These are phyloP conservation scores for Leccinum pachyderme DNA, from an alignment of 1,284 basidiomycete genomes.

Conservation along the genomic window DNA sequence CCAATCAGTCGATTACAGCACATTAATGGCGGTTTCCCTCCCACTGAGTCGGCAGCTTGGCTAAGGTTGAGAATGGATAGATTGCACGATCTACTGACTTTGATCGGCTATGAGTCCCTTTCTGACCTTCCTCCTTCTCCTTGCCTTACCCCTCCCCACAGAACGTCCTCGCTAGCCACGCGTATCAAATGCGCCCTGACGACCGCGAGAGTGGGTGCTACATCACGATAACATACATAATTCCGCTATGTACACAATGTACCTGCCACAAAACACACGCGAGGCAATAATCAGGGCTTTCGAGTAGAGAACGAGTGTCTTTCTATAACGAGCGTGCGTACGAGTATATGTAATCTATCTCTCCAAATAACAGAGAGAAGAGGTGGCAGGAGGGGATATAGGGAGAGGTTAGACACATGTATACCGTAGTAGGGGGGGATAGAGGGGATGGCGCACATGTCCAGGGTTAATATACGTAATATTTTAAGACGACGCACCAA, in stretches of 20 bases:
- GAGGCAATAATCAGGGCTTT: background rate
- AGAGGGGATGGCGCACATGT: background rate
- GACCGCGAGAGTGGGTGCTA: background rate
- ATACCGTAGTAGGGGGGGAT: background rate
- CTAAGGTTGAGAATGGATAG: background rate
- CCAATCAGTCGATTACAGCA: background rate
- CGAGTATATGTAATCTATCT: constrained; percentile 4
- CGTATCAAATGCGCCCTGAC: background rate
- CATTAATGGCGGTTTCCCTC: background rate
- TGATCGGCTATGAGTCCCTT: too few relatives aligned
- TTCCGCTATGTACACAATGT: background rate
- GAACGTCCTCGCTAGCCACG: background rate
- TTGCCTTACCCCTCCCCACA: background rate
- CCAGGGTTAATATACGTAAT: background rate
- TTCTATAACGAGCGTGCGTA: constrained; percentile 4
- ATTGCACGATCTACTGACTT: background rate
- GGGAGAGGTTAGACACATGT: background rate
- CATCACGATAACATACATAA: background rate
- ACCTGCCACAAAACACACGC: background rate
- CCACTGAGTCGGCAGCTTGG: background rate
- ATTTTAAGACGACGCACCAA: background rate
- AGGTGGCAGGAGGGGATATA: background rate
- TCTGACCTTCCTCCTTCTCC: background rate
- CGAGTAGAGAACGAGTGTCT: background rate
- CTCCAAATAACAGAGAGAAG: background rate